These are phyloP conservation scores for Truncatella angustata DNA, from an alignment of 2,329 filamentous ascomycete species.

Conservation along the genomic window DNA sequence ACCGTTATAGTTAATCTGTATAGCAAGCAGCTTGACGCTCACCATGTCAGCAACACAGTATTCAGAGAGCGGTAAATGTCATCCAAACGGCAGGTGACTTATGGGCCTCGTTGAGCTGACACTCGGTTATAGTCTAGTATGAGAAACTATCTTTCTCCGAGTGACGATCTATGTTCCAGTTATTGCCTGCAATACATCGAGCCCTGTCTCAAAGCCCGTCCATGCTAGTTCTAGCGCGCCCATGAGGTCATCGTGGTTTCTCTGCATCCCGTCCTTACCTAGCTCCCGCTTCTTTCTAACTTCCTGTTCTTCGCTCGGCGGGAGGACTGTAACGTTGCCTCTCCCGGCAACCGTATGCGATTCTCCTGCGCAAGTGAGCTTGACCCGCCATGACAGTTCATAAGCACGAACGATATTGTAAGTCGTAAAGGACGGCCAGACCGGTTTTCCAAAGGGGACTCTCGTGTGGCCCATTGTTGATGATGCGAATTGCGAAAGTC, in stretches of 20 bases:
- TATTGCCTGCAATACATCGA: not conserved
- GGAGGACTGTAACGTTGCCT: not conserved
- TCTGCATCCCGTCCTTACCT: constrained; percentile 1
- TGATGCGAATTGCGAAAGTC: constrained; percentile 1
- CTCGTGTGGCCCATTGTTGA: not conserved
- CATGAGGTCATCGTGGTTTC: constrained; percentile 1
- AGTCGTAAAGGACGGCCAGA: constrained; percentile 9
- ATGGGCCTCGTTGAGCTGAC: too few relatives aligned
- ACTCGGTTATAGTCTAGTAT: too few relatives aligned
- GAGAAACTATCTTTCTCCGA: too few relatives aligned
- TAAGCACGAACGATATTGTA: constrained; percentile 10
- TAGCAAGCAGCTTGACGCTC: too few relatives aligned
- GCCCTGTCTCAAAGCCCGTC: not conserved
- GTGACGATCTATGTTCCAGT: too few relatives aligned
- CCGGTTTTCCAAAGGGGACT: not conserved
- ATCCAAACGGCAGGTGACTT: too few relatives aligned
- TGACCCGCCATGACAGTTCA: constrained; percentile 8
- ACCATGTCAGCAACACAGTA: too few relatives aligned
- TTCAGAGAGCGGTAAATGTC: too few relatives aligned
- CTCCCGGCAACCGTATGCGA: not conserved
- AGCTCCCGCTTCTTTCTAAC: constrained; percentile 1
- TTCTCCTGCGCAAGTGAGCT: constrained; percentile 7
- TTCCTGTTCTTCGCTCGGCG: constrained; percentile 8
- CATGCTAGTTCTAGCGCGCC: not conserved
- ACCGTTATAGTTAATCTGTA: too few relatives aligned